A percentile compares a stretch with the other conserved stretches of the same genome.
Evolutionary conservation across 2,329 filamentous ascomycete species (phyloP).

Genomic region (Macrophomina phaseolina): DNA sequence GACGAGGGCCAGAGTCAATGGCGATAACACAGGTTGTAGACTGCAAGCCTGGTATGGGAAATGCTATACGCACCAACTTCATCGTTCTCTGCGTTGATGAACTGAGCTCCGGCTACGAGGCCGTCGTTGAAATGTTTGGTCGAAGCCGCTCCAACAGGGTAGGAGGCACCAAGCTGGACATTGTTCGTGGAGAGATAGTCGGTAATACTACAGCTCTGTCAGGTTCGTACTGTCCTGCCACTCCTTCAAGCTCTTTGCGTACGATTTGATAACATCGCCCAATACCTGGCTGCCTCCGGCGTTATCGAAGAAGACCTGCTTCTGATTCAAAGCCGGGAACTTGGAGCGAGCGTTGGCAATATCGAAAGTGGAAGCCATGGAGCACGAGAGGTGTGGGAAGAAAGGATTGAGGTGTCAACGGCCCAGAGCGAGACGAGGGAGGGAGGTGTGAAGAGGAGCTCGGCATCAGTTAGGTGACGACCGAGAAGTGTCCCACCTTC

Average conservation of each 20-base stretch:
- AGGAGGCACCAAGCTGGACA: slow-evolving; percentile 77
- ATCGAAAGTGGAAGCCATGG: slow-evolving; percentile 54
- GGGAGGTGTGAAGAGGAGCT: background rate
- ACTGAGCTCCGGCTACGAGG: slow-evolving; percentile 69
- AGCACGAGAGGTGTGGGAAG: background rate
- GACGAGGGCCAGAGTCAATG: no score
- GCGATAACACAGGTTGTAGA: background rate
- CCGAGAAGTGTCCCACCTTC: slow-evolving; percentile 10
- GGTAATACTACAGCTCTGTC: slow-evolving; percentile 56
- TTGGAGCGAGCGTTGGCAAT: slow-evolving; percentile 61
- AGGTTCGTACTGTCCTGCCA: background rate
- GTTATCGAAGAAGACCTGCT: slow-evolving; percentile 78
- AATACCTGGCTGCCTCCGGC: slow-evolving; percentile 77
- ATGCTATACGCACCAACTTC: slow-evolving; percentile 63
- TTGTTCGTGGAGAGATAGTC: slow-evolving; percentile 72
- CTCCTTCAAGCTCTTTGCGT: slow-evolving; percentile 36
- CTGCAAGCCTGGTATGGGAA: slow-evolving; percentile 28
- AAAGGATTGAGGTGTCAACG: background rate
- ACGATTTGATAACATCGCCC: slow-evolving; percentile 70
- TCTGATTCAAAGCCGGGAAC: slow-evolving; percentile 71
- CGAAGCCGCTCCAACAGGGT: slow-evolving; percentile 64
- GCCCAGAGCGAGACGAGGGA: background rate
- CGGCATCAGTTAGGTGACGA: background rate
- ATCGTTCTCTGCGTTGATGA: slow-evolving; percentile 69
- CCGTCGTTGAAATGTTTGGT: slow-evolving; percentile 66